A percentile compares a stretch with the other conserved stretches of the same genome.
phyloP scores from a whole-genome alignment of 768 basidiomycete species.

The Amanita molliuscula region DNA sequence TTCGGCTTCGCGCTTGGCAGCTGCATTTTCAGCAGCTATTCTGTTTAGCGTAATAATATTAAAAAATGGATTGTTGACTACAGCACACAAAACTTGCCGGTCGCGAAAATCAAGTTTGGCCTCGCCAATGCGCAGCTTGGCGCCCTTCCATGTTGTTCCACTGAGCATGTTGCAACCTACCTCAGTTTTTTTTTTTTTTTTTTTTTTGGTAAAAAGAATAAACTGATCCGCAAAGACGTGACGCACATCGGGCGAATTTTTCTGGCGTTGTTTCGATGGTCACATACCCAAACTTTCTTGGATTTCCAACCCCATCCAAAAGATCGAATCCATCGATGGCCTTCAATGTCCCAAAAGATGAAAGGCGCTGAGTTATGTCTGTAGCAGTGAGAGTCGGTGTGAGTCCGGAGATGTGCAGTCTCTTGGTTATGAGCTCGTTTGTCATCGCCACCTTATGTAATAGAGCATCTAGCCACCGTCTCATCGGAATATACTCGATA shows the following conservation, averaged over 20 bases:
- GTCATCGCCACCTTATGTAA: neutral
- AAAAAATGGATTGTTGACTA: conserved; percentile 4
- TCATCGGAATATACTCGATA: too few relatives aligned
- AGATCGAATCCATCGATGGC: conserved; percentile 62
- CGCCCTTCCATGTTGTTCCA: conserved; percentile 83
- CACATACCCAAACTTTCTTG: conserved; percentile 63
- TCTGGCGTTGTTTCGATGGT: conserved; percentile 55
- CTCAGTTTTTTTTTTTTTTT: too few relatives aligned
- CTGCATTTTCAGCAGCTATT: conserved; percentile 18
- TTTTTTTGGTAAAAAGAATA: too few relatives aligned
- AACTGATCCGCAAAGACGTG: neutral
- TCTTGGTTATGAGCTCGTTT: conserved; percentile 34
- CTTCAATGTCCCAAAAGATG: conserved; percentile 58
- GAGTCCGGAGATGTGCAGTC: conserved; percentile 68
- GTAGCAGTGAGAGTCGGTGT: conserved; percentile 49
- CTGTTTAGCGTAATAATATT: conserved; percentile 11
- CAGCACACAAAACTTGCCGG: conserved; percentile 29
- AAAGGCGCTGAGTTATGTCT: conserved; percentile 50
- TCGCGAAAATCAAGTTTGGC: conserved; percentile 68
- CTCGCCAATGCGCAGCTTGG: conserved; percentile 73
- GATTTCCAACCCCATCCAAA: conserved; percentile 53
- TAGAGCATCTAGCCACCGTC: neutral
- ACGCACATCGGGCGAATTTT: conserved; percentile 57
- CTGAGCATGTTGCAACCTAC: conserved; percentile 70
- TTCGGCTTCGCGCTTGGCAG: conserved; percentile 16